Percentiles rank a stretch among this genome's conserved stretches.
Evolutionary conservation across 139 green algal species (phyloP).

Genomic region (Monoraphidium neglectum): DNA sequence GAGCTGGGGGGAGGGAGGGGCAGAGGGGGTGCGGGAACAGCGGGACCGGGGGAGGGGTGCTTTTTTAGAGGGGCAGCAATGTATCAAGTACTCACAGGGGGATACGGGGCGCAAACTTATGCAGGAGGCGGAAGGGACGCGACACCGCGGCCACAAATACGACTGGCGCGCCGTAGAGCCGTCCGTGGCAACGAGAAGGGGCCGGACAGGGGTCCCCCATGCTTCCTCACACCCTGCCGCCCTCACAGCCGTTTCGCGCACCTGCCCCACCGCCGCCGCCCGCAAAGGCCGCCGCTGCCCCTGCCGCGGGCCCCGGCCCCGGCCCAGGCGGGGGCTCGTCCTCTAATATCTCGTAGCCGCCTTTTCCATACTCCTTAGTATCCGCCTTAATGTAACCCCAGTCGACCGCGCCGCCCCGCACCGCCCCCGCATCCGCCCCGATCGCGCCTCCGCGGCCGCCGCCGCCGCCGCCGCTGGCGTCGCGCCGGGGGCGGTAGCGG

Average conservation of each 20-base stretch:
- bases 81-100: no score
- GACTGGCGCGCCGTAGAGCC: not conserved
- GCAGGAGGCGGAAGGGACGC: not conserved
- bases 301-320: not conserved
- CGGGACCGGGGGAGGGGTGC: no score
- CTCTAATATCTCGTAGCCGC: conserved; percentile 40
- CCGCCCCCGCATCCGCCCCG: conserved; percentile 35
- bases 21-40: no score
- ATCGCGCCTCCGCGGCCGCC: not conserved
- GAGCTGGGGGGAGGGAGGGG: no score
- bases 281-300: no score
- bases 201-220: not conserved
- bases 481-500: conserved; percentile 43
- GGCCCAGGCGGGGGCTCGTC: not conserved
- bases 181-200: not conserved
- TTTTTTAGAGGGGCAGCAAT: no score
- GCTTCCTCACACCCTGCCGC: not conserved
- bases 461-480: not conserved
- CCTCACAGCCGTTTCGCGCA: not conserved
- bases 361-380: conserved; percentile 34
- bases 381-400: conserved; percentile 51
- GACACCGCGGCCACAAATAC: not conserved
- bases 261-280: not conserved
- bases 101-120: no score
- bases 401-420: conserved; percentile 50